Percentiles rank a stretch among this genome's conserved stretches.
Conservation (phyloP, 352 stramenopile genomes). For the Phytophthora agathidicida region DNA sequence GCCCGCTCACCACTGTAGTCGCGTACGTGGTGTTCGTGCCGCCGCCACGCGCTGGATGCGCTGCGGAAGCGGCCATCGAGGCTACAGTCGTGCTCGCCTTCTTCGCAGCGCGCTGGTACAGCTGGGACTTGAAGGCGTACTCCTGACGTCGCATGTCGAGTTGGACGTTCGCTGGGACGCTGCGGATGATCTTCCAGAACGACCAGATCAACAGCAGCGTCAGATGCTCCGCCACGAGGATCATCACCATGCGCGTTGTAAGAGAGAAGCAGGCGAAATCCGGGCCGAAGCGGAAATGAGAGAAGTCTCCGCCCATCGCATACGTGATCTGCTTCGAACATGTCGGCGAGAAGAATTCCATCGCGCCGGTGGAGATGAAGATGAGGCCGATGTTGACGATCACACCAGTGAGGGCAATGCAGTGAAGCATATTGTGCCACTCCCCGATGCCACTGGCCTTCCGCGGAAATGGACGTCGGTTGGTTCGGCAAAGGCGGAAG, state of each 20-base stretch:
- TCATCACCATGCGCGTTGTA: constrained; percentile 80
- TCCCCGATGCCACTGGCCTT: constrained; percentile 78
- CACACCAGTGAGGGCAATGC: constrained; percentile 69
- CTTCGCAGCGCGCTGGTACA: constrained; percentile 59
- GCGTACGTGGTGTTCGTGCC: constrained; percentile 27
- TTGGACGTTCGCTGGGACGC: constrained; percentile 63
- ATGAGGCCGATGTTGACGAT: constrained; percentile 80
- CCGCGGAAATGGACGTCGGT: constrained; percentile 74
- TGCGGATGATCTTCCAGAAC: constrained; percentile 73
- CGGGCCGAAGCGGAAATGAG: constrained; percentile 72
- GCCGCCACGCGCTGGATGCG: constrained; percentile 13
- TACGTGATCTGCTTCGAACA: constrained; percentile 62
- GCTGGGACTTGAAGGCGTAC: constrained; percentile 73
- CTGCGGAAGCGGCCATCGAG: constrained; percentile 18
- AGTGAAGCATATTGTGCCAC: constrained; percentile 74
- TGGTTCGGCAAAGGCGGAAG: constrained; percentile 75
- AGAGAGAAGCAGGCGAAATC: constrained; percentile 81
- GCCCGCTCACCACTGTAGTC: constrained; percentile 33
- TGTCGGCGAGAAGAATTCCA: constrained; percentile 68
- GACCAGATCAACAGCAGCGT: constrained; percentile 63
- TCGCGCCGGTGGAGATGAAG: constrained; percentile 79
- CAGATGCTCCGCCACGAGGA: constrained; percentile 76
- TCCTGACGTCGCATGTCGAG: constrained; percentile 74
- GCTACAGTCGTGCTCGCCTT: constrained; percentile 12
- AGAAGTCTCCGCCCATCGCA: constrained; percentile 63